These are phyloP conservation scores for Herpetomonas tarakana DNA, from an alignment of 208 protist species.

Conservation along the genomic window DNA sequence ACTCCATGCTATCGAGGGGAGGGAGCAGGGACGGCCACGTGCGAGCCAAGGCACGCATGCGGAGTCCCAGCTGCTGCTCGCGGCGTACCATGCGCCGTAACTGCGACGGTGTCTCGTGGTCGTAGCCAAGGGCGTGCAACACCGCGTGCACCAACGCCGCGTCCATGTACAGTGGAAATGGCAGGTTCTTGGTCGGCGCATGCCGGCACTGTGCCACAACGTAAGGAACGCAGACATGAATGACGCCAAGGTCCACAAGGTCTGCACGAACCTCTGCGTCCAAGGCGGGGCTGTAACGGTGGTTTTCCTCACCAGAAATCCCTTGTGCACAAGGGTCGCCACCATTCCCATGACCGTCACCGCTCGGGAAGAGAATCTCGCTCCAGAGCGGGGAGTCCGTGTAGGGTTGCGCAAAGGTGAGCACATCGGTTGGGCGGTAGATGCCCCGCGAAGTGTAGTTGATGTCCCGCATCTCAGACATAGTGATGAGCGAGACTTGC, in stretches of 20 bases:
- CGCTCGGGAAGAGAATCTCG: no score
- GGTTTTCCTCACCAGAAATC: background rate
- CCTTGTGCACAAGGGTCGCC: no score
- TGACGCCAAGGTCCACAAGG: constrained; percentile 53
- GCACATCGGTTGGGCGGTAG: constrained; percentile 65
- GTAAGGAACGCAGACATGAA: constrained; percentile 74
- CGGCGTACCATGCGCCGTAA: constrained; percentile 56
- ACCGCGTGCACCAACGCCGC: constrained; percentile 69
- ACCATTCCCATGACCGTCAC: no score
- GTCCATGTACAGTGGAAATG: constrained; percentile 51
- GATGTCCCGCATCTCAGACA: constrained; percentile 47
- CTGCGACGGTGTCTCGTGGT: constrained; percentile 52
- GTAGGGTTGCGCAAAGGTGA: constrained; percentile 69
- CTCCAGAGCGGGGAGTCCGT: no score
- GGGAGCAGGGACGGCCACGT: constrained; percentile 28
- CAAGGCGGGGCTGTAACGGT: background rate
- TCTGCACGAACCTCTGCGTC: constrained; percentile 4
- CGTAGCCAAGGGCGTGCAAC: constrained; percentile 76
- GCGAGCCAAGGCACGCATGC: constrained; percentile 31
- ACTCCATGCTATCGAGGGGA: constrained; percentile 45
- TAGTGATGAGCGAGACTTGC: constrained; percentile 40
- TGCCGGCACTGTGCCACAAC: constrained; percentile 36
- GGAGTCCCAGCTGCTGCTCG: constrained; percentile 51
- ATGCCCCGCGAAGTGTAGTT: constrained; percentile 40
- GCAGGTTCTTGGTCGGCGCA: constrained; percentile 39